phyloP scores from a whole-genome alignment of 2,329 filamentous ascomycete genomes.

The Colletotrichum trifolii region DNA sequence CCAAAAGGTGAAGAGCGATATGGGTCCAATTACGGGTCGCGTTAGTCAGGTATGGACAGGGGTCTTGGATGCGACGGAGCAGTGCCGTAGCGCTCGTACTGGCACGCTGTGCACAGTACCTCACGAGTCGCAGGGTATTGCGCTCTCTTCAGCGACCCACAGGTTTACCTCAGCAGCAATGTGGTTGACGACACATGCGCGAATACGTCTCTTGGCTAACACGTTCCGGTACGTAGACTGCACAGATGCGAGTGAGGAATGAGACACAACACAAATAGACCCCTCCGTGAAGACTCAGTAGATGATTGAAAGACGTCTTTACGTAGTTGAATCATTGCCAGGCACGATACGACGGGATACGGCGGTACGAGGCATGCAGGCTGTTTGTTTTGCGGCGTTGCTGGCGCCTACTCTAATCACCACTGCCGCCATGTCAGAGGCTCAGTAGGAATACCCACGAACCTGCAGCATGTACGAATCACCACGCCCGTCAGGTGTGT shows the following conservation, averaged over 20 bases:
- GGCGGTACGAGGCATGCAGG: not conserved
- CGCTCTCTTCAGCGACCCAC: not conserved
- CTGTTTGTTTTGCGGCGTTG: not conserved
- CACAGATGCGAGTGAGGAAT: not conserved
- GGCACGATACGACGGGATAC: not conserved
- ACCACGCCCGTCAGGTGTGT: not conserved
- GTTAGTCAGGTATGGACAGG: conserved; percentile 30
- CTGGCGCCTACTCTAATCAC: too few species aligned
- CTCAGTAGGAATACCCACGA: too few species aligned
- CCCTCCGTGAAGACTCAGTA: too few species aligned
- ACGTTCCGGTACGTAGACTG: not conserved
- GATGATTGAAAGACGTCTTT: too few species aligned
- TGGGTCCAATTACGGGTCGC: not conserved
- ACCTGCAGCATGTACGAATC: too few species aligned
- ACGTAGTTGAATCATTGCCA: too few species aligned
- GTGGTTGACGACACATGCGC: not conserved
- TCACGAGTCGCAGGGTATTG: not conserved
- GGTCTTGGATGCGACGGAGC: conserved; percentile 28
- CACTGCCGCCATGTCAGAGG: too few species aligned
- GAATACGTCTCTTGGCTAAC: not conserved
- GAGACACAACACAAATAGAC: conserved; percentile 5
- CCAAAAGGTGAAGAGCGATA: conserved; percentile 12
- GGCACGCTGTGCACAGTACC: too few species aligned
- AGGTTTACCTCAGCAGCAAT: not conserved
- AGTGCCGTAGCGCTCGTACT: too few species aligned